These are phyloP conservation scores for Candida broadrunensis DNA, from an alignment of 805 yeast genomes.

Conservation along the genomic window DNA sequence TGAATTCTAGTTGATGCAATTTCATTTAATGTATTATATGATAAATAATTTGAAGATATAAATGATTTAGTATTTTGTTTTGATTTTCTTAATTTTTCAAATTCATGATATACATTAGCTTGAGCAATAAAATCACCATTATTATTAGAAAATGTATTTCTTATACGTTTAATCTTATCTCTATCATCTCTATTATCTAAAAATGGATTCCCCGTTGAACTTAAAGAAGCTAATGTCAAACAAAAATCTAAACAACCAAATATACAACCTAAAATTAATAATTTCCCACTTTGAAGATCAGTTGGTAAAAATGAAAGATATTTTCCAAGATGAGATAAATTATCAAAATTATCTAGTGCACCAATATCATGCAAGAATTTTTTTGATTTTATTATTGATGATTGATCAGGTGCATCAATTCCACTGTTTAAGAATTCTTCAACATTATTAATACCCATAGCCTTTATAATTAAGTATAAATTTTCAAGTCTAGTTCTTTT, in stretches of 20 bases:
- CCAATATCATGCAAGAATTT: conserved; percentile 65
- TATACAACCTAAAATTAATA: conserved; percentile 73
- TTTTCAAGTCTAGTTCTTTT: conserved; percentile 80
- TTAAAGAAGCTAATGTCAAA: conserved; percentile 75
- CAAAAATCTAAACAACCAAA: conserved; percentile 80
- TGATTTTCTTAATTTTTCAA: conserved; percentile 26
- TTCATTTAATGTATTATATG: conserved; percentile 65
- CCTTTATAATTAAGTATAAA: conserved; percentile 75
- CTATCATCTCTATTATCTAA: conserved; percentile 58
- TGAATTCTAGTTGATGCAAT: conserved; percentile 70
- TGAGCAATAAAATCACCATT: conserved; percentile 75
- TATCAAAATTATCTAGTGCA: conserved; percentile 46
- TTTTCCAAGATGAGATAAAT: conserved; percentile 72
- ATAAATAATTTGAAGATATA: conserved; percentile 56
- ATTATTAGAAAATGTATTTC: conserved; percentile 41
- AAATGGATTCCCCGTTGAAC: conserved; percentile 75
- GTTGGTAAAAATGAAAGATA: conserved; percentile 81
- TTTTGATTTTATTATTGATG: conserved; percentile 50
- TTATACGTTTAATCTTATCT: conserved; percentile 54
- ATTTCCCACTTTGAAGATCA: conserved; percentile 81
- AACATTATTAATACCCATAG: conserved; percentile 82
- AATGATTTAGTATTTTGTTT: conserved; percentile 37
- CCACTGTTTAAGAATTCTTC: conserved; percentile 68
- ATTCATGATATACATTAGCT: conserved; percentile 56
- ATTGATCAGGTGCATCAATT: conserved; percentile 71